phyloP scores from a whole-genome alignment of 2,329 filamentous ascomycete genomes.

The Ceratocystis diversiconidia region DNA sequence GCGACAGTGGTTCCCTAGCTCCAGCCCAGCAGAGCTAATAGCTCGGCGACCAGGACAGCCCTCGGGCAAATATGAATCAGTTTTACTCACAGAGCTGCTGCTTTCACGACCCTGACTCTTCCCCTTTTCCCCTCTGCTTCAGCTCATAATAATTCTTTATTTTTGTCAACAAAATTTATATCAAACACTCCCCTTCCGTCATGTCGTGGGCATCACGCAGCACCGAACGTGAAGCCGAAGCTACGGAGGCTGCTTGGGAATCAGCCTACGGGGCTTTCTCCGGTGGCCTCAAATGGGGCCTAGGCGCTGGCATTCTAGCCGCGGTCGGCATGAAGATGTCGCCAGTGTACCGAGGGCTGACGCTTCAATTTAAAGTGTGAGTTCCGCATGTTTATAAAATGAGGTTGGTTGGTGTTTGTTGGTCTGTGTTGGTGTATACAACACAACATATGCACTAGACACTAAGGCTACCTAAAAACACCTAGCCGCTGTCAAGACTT shows the following conservation, averaged over 20 bases:
- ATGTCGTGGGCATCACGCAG: conserved; percentile 14
- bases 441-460: neutral
- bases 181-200: neutral
- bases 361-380: conserved; percentile 65
- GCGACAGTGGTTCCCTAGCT: neutral
- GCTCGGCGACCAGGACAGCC: too few species aligned
- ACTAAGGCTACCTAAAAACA: too few species aligned
- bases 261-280: conserved; percentile 51
- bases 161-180: neutral
- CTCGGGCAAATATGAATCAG: neutral
- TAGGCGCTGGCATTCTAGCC: conserved; percentile 47
- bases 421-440: neutral
- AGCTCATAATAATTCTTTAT: neutral
- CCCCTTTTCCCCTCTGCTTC: neutral
- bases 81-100: neutral
- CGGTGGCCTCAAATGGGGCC: conserved; percentile 60
- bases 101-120: neutral
- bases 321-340: conserved; percentile 49
- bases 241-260: conserved; percentile 56
- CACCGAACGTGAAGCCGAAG: conserved; percentile 42
- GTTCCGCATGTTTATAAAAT: conserved; percentile 22
- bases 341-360: conserved; percentile 58
- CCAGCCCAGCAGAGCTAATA: neutral
- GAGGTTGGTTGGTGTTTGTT: neutral
- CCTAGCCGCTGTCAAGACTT: neutral